These are phyloP conservation scores for Austroboletus olivaceoglutinosus DNA, from an alignment of 1,284 basidiomycete species.

Conservation along the genomic window DNA sequence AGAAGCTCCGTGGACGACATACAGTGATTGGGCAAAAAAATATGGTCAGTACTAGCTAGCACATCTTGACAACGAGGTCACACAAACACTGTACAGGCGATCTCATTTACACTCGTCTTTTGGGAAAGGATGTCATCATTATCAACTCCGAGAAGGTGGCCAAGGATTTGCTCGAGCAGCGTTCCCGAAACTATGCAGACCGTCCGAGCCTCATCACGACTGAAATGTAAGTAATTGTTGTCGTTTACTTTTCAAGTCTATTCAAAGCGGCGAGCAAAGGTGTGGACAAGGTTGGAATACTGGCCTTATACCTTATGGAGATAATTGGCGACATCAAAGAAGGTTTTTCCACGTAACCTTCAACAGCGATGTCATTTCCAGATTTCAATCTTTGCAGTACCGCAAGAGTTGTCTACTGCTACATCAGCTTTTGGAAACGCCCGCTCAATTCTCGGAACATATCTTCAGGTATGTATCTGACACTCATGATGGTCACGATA, in stretches of 20 bases:
- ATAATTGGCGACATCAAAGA: conserved; percentile 3
- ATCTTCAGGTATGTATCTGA: conserved; percentile 5
- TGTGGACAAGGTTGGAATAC: conserved; percentile 2
- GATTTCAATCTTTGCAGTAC: neutral
- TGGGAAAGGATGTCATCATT: conserved; percentile 8
- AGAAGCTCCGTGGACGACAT: conserved; percentile 8
- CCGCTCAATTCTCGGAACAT: conserved; percentile 1
- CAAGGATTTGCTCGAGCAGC: conserved; percentile 5
- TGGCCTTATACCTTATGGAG: neutral
- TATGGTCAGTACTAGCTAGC: neutral
- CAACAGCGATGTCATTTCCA: neutral
- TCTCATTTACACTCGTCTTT: conserved; percentile 1
- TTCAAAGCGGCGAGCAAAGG: neutral
- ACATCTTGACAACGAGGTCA: neutral
- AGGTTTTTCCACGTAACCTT: conserved; percentile 4
- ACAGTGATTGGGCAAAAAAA: conserved; percentile 1
- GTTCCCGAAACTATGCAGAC: conserved; percentile 6
- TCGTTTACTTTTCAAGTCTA: neutral
- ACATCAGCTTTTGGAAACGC: neutral
- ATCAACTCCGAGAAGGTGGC: conserved; percentile 8
- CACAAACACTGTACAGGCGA: neutral
- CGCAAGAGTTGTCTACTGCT: conserved; percentile 1
- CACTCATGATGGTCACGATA: neutral
- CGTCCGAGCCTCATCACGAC: conserved; percentile 2
- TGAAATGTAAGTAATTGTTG: neutral